A percentile compares a stretch with the other conserved stretches of the same genome.
Conservation (phyloP, 306 rosid genomes). For the Cicer bijugum region DNA sequence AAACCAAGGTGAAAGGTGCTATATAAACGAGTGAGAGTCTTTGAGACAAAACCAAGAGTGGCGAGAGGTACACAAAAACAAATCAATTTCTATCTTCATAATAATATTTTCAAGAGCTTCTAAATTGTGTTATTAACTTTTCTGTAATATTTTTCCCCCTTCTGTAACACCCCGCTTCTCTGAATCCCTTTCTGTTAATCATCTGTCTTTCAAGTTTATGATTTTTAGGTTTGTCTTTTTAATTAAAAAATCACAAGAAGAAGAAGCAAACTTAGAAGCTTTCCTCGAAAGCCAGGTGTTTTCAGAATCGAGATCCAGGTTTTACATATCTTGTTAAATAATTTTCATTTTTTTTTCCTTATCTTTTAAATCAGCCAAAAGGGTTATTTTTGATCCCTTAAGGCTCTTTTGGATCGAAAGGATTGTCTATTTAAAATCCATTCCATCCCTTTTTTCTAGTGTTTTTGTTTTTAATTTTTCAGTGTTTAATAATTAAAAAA, state of each 20-base stretch:
- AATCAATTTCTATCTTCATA: neutral
- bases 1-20: conserved; percentile 35
- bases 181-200: conserved; percentile 99
- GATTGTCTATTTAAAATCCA: conserved; percentile 87
- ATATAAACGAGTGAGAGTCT: conserved; percentile 44
- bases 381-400: conserved; percentile 85
- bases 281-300: conserved; percentile 91
- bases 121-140: neutral
- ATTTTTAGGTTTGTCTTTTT: conserved; percentile 86
- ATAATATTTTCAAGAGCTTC: conserved; percentile 23
- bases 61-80: conserved; percentile 52
- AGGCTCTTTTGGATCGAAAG: conserved; percentile 51
- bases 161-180: conserved; percentile 90
- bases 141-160: conserved; percentile 40
- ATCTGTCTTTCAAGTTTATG: conserved; percentile 85
- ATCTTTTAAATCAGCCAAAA: conserved; percentile 49
- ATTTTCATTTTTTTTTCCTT: neutral
- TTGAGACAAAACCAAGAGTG: conserved; percentile 57
- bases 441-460: conserved; percentile 40
- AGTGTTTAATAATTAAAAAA: too few relatives aligned
- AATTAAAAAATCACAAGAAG: neutral
- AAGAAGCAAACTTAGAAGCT: conserved; percentile 75
- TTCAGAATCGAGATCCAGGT: conserved; percentile 99
- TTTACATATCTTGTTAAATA: neutral
- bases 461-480: conserved; percentile 63